Evolutionary conservation across 306 rosid species (phyloP), one percentile per base, ranked within the genome.

Genomic region (Glycine latifolia): DNA sequence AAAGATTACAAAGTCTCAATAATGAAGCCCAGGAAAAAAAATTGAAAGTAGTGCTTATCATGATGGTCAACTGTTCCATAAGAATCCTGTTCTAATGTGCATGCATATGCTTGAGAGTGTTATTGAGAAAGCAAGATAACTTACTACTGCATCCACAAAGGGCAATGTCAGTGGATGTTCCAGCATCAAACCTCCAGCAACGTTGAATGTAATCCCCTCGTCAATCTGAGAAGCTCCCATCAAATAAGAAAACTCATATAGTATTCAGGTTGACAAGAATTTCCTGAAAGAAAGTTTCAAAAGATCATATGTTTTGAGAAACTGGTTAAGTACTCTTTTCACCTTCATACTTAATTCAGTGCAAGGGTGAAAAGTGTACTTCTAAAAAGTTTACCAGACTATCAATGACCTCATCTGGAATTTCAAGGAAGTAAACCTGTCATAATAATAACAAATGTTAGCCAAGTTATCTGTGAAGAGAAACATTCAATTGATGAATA

Each of bases 111-210:
- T 44, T 33, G 55, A 9, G 68, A 63, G 52, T 49, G 83, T 17
- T 39, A 8, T 65, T 31, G 58, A 46, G 73, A 75, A 70, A 20
- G 73, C 8, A 82, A 53, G 74, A 65, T 49, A 67, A 68, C 94
- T 88, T 81, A 95, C 99, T 92, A 93, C 98, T 5, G 96, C 90
- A 79, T 95, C 97, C 39, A 91, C 97, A 80, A 91, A 91, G 35
- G 98, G 98, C 61, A 78, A 83, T 41, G 91, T 93, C 83, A 95
- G 63, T 39, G 99, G 99, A 90, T 95, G 94, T 86, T 95, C 97
- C 81, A 93, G 92, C 89, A 92, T 93, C 90, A 95, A 85, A 81
- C 99, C 99, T 44, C 97, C 96, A 7, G 94, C 97, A 73, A 90
- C 97, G 20, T 91, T 86, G 87, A 89, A 88, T 9, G 99, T 88